Evolutionary conservation across 1,284 basidiomycete genomes (phyloP), one percentile per base, ranked within the genome.

Genomic region (Microbotryum scabiosae): DNA sequence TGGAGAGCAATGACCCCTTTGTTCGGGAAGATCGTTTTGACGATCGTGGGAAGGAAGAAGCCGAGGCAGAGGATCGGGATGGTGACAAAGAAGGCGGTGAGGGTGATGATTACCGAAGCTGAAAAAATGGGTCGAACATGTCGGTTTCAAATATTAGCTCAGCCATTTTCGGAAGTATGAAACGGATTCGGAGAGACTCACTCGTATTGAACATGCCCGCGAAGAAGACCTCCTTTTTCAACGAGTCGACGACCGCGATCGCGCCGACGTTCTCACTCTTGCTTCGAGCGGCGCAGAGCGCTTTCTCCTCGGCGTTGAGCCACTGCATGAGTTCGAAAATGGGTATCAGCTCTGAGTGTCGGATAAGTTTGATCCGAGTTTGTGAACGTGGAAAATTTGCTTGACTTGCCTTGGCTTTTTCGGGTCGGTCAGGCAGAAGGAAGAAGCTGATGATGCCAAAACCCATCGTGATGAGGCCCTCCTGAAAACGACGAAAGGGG

Each of bases 241-340:
- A 41, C 59, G 63, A 63, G 60, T 75, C 74, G 52, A 75, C 61
- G 7, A 73, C 72, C 6, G 68, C 68, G 16, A 63, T 68, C 14
- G 66, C 56, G 5, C 74, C 73, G 26, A 73, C 70, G 52, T 74
- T 76, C 59, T 78, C 76, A 2, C 72, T 71, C 69, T 77, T 76
- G 56, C 70, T 59, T 4, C 70, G 69, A 23, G 64, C 64, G 20
- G 62, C 66, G 20, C 36, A 41, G 14, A 41, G 16, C 16, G 16
- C 36, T 41, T 41, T 41, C 36, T 41, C 36, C 2, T 41, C 36
- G 14, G 36, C 1, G 36, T 41, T 41, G 1, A 41, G 5, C 36
- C 36, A 41, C 36, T 41, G 64, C 64, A 16, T 65, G 65, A 53
- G 62, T 2, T 10, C 30, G 30, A 7, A 18, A 18, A 36, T 10